phyloP scores from a whole-genome alignment of 352 stramenopile species.

The Saprolegnia diclina region DNA sequence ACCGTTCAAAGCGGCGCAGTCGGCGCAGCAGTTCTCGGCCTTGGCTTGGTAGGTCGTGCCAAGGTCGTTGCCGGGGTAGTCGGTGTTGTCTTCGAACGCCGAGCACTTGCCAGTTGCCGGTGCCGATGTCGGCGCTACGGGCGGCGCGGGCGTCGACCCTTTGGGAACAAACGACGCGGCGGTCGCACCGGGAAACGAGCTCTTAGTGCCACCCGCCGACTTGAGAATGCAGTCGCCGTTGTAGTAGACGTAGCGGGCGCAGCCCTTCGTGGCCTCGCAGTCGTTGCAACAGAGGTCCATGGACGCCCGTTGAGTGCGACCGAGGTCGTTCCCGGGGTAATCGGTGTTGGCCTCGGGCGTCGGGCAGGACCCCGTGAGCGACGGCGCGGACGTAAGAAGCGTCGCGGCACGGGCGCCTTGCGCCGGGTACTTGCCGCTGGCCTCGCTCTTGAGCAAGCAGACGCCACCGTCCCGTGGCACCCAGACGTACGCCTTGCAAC shows the following conservation, averaged over 20 bases:
- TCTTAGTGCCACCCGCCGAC: not conserved
- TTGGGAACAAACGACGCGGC: slow-evolving; percentile 2
- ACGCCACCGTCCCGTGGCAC: not conserved
- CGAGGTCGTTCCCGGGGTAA: slow-evolving; percentile 17
- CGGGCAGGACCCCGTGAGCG: not conserved
- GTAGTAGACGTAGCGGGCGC: slow-evolving; percentile 6
- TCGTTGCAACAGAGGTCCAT: slow-evolving; percentile 12
- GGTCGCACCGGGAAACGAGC: not conserved
- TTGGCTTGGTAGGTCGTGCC: not conserved
- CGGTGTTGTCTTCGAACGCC: slow-evolving; percentile 2
- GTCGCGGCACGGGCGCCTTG: slow-evolving; percentile 7
- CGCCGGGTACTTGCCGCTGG: not conserved
- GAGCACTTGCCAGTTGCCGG: not conserved
- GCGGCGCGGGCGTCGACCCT: not conserved
- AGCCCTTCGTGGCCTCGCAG: slow-evolving; percentile 2
- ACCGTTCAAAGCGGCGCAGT: not conserved
- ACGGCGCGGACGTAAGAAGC: not conserved
- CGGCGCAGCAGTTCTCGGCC: not conserved
- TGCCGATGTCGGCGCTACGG: not conserved
- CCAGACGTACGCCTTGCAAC: slow-evolving; percentile 21
- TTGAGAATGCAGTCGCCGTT: slow-evolving; percentile 20
- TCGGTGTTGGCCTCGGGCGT: not conserved
- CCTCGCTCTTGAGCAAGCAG: slow-evolving; percentile 19
- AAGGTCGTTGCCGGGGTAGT: slow-evolving; percentile 17
- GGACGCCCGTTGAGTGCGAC: not conserved